Conservation (phyloP, 2,329 filamentous ascomycete species). For the Orbilia javanica region DNA sequence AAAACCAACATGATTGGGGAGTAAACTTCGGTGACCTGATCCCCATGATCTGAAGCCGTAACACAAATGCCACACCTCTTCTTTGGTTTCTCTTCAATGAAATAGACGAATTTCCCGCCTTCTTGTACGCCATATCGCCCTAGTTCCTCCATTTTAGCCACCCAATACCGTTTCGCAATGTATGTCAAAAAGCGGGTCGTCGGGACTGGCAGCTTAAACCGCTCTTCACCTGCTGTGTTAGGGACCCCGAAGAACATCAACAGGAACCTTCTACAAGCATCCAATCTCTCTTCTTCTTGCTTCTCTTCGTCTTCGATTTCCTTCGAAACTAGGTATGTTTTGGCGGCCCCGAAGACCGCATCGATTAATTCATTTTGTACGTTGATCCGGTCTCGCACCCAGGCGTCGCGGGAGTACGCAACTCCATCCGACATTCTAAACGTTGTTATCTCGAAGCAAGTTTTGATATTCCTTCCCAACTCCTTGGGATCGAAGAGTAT, state of each 20-base stretch:
- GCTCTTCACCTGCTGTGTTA: neutral
- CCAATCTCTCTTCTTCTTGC: conserved; percentile 7
- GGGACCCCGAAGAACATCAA: conserved; percentile 37
- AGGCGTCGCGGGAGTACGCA: too few relatives aligned
- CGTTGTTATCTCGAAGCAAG: conserved; percentile 19
- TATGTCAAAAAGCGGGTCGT: conserved; percentile 39
- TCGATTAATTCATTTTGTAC: conserved; percentile 29
- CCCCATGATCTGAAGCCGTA: neutral
- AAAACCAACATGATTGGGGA: conserved; percentile 41
- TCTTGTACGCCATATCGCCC: neutral
- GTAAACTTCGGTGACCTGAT: conserved; percentile 6
- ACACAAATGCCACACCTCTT: conserved; percentile 33
- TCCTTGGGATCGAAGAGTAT: conserved; percentile 20
- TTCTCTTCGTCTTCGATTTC: conserved; percentile 14
- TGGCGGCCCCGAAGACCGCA: conserved; percentile 24
- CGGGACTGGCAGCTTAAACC: conserved; percentile 14
- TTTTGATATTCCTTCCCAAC: conserved; percentile 22
- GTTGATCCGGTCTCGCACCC: too few relatives aligned
- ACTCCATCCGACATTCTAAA: neutral
- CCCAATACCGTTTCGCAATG: conserved; percentile 27
- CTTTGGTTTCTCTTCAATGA: conserved; percentile 35
- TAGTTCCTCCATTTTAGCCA: conserved; percentile 26
- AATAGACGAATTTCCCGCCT: neutral
- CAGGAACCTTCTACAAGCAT: conserved; percentile 34
- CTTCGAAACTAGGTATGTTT: conserved; percentile 21